Evolutionary conservation across 306 rosid genomes (phyloP).

Genomic region (Macrotyloma uniflorum): DNA sequence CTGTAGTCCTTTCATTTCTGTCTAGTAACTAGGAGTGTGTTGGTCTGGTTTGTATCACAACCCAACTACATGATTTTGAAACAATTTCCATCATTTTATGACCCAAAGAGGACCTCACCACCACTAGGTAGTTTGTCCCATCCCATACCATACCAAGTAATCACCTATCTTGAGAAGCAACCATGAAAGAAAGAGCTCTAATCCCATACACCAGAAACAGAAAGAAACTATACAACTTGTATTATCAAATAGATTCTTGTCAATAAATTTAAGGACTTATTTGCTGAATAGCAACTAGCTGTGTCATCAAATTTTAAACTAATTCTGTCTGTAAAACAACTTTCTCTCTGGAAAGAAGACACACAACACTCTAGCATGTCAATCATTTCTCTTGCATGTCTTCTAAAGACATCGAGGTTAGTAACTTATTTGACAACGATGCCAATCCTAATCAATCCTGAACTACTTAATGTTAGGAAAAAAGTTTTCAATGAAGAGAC

Average conservation of each 20-base stretch:
- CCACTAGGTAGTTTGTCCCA: not conserved
- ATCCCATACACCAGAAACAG: not conserved
- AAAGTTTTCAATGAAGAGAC: not conserved
- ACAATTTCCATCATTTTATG: not conserved
- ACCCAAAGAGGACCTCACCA: not conserved
- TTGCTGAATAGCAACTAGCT: not conserved
- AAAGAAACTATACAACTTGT: not conserved
- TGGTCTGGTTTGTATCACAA: not conserved
- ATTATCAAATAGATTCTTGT: not conserved
- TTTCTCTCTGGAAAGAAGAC: not conserved
- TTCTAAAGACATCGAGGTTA: not conserved
- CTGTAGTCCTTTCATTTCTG: not conserved
- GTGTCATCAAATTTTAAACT: conserved; percentile 5
- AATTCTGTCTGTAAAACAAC: conserved; percentile 17
- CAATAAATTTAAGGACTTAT: conserved; percentile 7
- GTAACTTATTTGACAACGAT: conserved; percentile 1
- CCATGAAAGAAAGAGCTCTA: conserved; percentile 20
- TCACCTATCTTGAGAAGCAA: not conserved
- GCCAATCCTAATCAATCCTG: not conserved
- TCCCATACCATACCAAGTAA: not conserved
- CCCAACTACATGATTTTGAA: conserved; percentile 8
- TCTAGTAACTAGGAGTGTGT: not conserved
- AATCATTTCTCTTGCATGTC: conserved; percentile 7
- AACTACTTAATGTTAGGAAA: not conserved
- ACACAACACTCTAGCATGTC: not conserved